These are phyloP conservation scores for Entomortierella parvispora DNA, from an alignment of 192 early-diverging fungal genomes.

Conservation along the genomic window DNA sequence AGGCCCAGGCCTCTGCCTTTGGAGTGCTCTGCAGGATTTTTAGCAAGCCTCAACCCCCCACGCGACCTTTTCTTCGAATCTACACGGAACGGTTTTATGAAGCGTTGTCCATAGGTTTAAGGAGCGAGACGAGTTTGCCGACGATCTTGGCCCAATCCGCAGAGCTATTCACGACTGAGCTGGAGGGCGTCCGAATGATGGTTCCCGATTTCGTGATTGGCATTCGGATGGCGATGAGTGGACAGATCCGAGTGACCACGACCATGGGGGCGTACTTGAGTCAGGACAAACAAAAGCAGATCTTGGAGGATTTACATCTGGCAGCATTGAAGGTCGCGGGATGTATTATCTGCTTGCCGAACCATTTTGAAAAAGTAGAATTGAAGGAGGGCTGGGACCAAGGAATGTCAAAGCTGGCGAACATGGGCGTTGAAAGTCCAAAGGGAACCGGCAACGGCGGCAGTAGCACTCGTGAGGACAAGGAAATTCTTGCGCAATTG, in stretches of 20 bases:
- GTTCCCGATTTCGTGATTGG: conserved; percentile 79
- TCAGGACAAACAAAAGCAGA: conserved; percentile 43
- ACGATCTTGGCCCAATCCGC: conserved; percentile 73
- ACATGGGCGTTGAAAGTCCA: conserved; percentile 41
- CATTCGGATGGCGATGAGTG: conserved; percentile 61
- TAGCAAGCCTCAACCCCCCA: conserved; percentile 65
- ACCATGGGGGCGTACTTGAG: conserved; percentile 43
- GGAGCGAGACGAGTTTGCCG: conserved; percentile 68
- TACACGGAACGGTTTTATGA: conserved; percentile 84
- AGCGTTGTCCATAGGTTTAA: conserved; percentile 67
- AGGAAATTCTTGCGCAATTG: conserved; percentile 62
- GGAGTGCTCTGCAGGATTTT: conserved; percentile 83
- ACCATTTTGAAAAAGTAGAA: conserved; percentile 74
- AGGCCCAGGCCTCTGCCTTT: conserved; percentile 77
- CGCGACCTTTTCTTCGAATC: conserved; percentile 63
- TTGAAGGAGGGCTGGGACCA: conserved; percentile 61
- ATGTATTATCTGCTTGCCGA: conserved; percentile 72
- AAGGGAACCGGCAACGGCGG: conserved; percentile 33
- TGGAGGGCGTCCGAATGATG: conserved; percentile 78
- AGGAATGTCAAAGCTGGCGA: conserved; percentile 52
- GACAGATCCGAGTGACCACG: conserved; percentile 32
- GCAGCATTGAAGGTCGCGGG: conserved; percentile 72
- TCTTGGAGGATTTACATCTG: conserved; percentile 71
- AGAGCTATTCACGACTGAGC: conserved; percentile 70
- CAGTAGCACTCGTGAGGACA: conserved; percentile 49